These are phyloP conservation scores for Lathyrus tuberosus DNA, from an alignment of 306 rosid genomes.

Conservation along the genomic window DNA sequence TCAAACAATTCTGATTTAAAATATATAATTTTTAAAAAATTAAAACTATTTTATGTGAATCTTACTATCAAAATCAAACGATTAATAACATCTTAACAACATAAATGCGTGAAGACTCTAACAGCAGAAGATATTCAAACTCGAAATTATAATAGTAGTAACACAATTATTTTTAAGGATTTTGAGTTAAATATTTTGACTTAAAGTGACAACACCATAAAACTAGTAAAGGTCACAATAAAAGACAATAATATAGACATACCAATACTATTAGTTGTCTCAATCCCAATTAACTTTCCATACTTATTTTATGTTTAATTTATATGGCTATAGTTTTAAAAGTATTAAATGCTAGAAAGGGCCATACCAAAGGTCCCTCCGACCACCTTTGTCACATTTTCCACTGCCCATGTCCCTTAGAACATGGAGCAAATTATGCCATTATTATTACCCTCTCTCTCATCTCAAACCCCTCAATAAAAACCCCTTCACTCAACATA, in stretches of 20 bases:
- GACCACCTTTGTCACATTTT: conserved; percentile 68
- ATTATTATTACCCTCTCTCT: conserved; percentile 45
- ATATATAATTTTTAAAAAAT: too few species aligned
- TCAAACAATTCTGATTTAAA: too few species aligned
- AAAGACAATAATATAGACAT: conserved; percentile 29
- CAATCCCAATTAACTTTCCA: neutral
- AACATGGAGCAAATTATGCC: conserved; percentile 98
- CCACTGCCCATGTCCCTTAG: conserved; percentile 77
- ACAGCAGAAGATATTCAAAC: too few species aligned
- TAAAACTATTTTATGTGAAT: too few species aligned
- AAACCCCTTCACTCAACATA: conserved; percentile 40
- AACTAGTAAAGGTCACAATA: neutral
- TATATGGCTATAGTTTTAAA: neutral
- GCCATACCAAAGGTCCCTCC: conserved; percentile 57
- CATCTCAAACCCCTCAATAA: conserved; percentile 38
- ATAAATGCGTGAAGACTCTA: too few species aligned
- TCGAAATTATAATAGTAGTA: too few species aligned
- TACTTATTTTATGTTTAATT: conserved; percentile 33
- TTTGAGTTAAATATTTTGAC: too few species aligned
- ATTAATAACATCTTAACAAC: too few species aligned
- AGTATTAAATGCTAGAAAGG: conserved; percentile 53
- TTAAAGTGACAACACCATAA: conserved; percentile 29
- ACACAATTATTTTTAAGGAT: too few species aligned
- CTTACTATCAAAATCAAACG: too few species aligned
- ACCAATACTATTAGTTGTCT: neutral